phyloP scores from a whole-genome alignment of 129 eudicot genomes.

The Rutidosis leptorrhynchoides region DNA sequence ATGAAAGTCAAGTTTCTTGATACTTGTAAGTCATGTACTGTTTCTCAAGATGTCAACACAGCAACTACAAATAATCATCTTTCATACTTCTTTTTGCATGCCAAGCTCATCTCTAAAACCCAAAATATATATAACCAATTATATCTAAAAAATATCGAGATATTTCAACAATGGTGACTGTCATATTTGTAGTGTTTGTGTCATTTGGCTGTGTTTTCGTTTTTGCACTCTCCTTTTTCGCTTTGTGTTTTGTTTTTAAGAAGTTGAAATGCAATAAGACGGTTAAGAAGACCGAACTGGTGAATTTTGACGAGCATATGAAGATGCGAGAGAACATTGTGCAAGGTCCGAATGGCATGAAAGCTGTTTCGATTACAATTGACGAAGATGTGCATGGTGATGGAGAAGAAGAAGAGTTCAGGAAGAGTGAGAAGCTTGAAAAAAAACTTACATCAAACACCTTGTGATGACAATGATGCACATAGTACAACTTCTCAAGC shows the following conservation, averaged over 20 bases:
- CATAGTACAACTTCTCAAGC: conserved; percentile 16
- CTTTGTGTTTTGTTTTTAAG: conserved; percentile 46
- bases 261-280: conserved; percentile 45
- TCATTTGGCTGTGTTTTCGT: conserved; percentile 55
- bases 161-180: conserved; percentile 39
- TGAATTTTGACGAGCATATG: conserved; percentile 46
- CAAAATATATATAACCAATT: conserved; percentile 5
- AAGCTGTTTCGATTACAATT: conserved; percentile 46
- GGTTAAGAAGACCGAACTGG: conserved; percentile 34
- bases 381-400: conserved; percentile 68
- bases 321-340: conserved; percentile 47
- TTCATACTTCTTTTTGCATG: conserved; percentile 17
- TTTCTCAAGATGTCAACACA: background rate
- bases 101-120: conserved; percentile 26
- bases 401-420: conserved; percentile 39
- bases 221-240: conserved; percentile 45
- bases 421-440: conserved; percentile 44
- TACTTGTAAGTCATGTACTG: conserved; percentile 52
- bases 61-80: conserved; percentile 35
- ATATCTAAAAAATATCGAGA: background rate
- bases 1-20: conserved; percentile 45
- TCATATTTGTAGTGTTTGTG: conserved; percentile 47
- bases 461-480: conserved; percentile 8
- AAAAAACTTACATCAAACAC: conserved; percentile 19
- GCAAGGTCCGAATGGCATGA: conserved; percentile 47